Conservation (phyloP, 1,284 basidiomycete species). For the Puccinia horiana region DNA sequence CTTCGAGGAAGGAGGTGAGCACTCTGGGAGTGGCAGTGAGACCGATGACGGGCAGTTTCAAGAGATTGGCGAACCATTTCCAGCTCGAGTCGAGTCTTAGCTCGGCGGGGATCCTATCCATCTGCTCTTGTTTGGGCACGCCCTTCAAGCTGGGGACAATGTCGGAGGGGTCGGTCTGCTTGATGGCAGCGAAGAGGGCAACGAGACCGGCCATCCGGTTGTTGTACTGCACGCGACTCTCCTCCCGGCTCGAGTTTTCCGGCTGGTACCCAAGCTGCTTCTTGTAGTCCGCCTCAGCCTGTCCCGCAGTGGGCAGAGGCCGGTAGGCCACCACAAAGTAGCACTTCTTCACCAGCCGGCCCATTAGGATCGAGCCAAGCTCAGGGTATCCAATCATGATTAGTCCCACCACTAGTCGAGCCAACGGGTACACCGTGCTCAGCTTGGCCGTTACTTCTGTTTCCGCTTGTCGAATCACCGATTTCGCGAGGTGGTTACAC, state of each 20-base stretch:
- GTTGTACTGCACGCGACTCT: constrained; percentile 70
- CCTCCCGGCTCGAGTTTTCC: constrained; percentile 57
- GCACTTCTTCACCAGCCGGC: constrained; percentile 77
- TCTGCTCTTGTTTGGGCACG: constrained; percentile 11
- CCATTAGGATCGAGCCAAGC: constrained; percentile 77
- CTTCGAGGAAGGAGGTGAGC: constrained; percentile 28
- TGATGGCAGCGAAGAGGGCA: constrained; percentile 82
- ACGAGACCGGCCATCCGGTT: constrained; percentile 78
- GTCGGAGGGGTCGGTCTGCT: constrained; percentile 62
- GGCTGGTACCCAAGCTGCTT: constrained; percentile 72
- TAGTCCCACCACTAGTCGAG: constrained; percentile 72
- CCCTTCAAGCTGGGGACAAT: constrained; percentile 56
- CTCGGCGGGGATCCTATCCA: constrained; percentile 20
- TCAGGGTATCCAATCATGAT: constrained; percentile 64
- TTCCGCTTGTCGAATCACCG: constrained; percentile 88
- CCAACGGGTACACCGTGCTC: constrained; percentile 73
- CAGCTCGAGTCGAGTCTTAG: constrained; percentile 24
- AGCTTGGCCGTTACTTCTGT: constrained; percentile 64
- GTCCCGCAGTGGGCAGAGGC: constrained; percentile 59
- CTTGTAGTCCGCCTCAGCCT: constrained; percentile 64
- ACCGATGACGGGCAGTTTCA: constrained; percentile 9
- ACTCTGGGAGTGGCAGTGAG: constrained; percentile 5
- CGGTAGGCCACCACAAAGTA: constrained; percentile 64
- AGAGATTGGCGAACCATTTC: constrained; percentile 22
- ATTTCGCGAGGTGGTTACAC: constrained; percentile 82